These are phyloP conservation scores for Candida jianshihensis DNA, from an alignment of 805 yeast species.

Conservation along the genomic window DNA sequence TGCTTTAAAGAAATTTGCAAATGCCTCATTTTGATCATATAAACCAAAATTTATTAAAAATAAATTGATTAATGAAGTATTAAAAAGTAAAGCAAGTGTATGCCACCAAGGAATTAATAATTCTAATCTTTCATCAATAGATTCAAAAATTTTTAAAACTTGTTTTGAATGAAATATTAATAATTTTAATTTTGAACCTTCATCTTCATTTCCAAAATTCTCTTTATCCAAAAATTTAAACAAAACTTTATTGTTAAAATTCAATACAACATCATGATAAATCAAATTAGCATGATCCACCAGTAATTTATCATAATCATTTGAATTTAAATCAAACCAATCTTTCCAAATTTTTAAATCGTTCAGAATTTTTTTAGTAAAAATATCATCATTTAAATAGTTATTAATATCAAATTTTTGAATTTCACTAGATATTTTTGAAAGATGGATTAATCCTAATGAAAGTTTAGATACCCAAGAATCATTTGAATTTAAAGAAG, in stretches of 20 bases:
- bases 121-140: slow-evolving; percentile 24
- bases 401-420: slow-evolving; percentile 19
- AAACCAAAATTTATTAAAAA: slow-evolving; percentile 39
- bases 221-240: slow-evolving; percentile 12
- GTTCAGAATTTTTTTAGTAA: slow-evolving; percentile 5
- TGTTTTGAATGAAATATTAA: slow-evolving; percentile 27
- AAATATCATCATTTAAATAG: slow-evolving; percentile 16
- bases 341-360: slow-evolving; percentile 15
- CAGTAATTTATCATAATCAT: slow-evolving; percentile 12
- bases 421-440: slow-evolving; percentile 31
- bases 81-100: slow-evolving; percentile 36
- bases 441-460: slow-evolving; percentile 37
- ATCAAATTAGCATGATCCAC: slow-evolving; percentile 16
- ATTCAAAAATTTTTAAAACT: slow-evolving; percentile 25
- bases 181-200: slow-evolving; percentile 9
- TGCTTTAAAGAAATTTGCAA: slow-evolving; percentile 9
- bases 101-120: slow-evolving; percentile 47
- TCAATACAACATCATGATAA: slow-evolving; percentile 14
- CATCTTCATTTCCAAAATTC: slow-evolving; percentile 16
- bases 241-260: slow-evolving; percentile 14
- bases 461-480: slow-evolving; percentile 45
- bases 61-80: slow-evolving; percentile 35
- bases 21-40: slow-evolving; percentile 5
- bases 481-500: slow-evolving; percentile 30
- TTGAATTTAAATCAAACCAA: slow-evolving; percentile 11